Evolutionary conservation across 2,329 filamentous ascomycete species (phyloP), one percentile per base, ranked within the genome.

Genomic region (Calonectria henricotiae): DNA sequence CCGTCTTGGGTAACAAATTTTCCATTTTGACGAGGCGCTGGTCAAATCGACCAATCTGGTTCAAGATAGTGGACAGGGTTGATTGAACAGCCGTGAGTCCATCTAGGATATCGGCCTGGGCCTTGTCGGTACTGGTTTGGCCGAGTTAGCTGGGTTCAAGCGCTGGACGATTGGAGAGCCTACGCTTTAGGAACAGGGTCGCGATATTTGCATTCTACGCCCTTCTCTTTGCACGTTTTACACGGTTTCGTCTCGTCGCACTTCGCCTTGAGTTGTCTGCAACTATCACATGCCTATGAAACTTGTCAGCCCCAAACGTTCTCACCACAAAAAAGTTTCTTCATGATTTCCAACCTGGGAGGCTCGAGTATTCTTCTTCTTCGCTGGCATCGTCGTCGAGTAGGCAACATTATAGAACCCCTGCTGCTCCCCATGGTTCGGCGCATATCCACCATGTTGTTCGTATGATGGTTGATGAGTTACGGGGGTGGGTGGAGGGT

Each of bases 141-240:
- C 15, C 35, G 43, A 70, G 51, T 77, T 65, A 75, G 74, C 58
- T 12, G 60, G 55, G 43, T 15, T 9, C 17, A 2, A 3, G n/a
- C 35, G 20, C 44, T 12, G 30, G 2, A 3, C 7, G 8, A 27
- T 17, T 12, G 30, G 39, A 43, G 62, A 44, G 86, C 92, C 81
- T 87, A 97, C 94, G 97, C 96, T 79, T 97, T 96, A 17, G 94
- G 94, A 25, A 94, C 93, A 6, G 96, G 93, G 79, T 98, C 95
- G 74, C 95, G 91, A 82, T 98, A 98, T 81, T 94, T 92, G 85
- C 94, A 99, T 64, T 91, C 88, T 37, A 94, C 88, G 74, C 89
- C 91, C 80, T 97, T 97, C 75, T 98, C 95, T 77, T 92, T 93
- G 81, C 96, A 99, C 77, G 92, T 94, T 79, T 94, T 96, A 77